Evolutionary conservation across 495 filamentous ascomycete species (phyloP).

Genomic region (Talaromyces proteolyticus): DNA sequence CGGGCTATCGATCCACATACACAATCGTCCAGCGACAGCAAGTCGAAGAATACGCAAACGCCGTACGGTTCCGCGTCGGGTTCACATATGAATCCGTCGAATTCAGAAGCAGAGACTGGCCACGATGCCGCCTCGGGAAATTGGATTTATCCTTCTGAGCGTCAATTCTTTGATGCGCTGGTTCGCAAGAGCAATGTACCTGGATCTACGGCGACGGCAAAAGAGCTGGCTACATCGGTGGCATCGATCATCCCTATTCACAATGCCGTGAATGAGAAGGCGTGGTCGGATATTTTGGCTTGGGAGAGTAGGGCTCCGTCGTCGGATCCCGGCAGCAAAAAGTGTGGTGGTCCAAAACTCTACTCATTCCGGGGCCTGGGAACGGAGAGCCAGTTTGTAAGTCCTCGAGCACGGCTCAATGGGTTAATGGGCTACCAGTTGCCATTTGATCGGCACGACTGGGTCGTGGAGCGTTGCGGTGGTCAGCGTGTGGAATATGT

Average conservation of each 20-base stretch:
- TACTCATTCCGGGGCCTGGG: constrained; percentile 73
- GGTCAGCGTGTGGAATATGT: constrained; percentile 89
- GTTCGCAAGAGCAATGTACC: constrained; percentile 65
- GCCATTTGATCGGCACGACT: constrained; percentile 96
- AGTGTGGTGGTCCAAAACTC: constrained; percentile 75
- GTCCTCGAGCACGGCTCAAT: constrained; percentile 76
- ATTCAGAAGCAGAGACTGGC: constrained; percentile 68
- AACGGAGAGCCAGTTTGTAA: constrained; percentile 59
- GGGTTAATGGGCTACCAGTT: constrained; percentile 77
- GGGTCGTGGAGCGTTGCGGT: constrained; percentile 85
- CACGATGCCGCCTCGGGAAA: constrained; percentile 61
- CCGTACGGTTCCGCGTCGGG: constrained; percentile 21
- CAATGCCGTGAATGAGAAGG: constrained; percentile 92
- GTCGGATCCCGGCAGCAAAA: constrained; percentile 46
- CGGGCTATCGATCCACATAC: constrained; percentile 44
- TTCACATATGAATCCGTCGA: constrained; percentile 50
- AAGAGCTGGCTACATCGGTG: constrained; percentile 62
- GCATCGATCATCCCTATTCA: constrained; percentile 91
- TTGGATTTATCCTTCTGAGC: constrained; percentile 96
- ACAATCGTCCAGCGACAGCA: constrained; percentile 12
- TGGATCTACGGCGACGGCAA: constrained; percentile 27
- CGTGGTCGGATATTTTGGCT: constrained; percentile 73
- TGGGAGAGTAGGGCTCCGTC: constrained; percentile 68
- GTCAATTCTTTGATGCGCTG: constrained; percentile 94
- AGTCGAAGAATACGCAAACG: constrained; percentile 14